Conservation (phyloP, 345 rosid species). For the Mercurialis annua region DNA sequence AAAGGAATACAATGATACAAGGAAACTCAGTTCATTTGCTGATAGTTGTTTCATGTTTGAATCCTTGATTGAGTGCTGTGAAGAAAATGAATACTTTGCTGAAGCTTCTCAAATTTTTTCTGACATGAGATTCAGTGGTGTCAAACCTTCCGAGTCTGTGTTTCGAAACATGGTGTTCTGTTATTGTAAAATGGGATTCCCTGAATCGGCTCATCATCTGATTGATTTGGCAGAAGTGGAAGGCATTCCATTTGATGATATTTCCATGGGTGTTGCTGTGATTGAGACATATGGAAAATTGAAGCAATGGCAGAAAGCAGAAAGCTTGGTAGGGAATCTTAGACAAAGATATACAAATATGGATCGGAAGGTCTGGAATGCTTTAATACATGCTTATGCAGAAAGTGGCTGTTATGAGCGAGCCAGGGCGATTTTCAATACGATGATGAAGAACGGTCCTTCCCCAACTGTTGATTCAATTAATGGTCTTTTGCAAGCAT, state of each 20-base stretch:
- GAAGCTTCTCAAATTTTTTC: constrained; percentile 87
- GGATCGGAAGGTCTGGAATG: constrained; percentile 84
- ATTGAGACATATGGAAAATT: constrained; percentile 69
- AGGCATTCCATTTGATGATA: constrained; percentile 48
- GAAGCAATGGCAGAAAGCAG: constrained; percentile 86
- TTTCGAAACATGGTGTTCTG: constrained; percentile 48
- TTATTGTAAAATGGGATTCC: constrained; percentile 75
- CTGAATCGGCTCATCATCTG: constrained; percentile 78
- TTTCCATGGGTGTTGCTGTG: constrained; percentile 48
- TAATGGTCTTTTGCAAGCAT: constrained; percentile 76
- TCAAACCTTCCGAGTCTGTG: constrained; percentile 53
- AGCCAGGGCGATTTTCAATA: constrained; percentile 89
- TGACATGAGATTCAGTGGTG: constrained; percentile 68
- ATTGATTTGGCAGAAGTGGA: constrained; percentile 50
- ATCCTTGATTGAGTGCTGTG: constrained; percentile 66
- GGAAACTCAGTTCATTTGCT: constrained; percentile 40
- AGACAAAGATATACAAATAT: constrained; percentile 48
- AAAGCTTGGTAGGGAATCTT: constrained; percentile 69
- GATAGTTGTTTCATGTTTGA: constrained; percentile 61
- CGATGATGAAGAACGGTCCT: constrained; percentile 93
- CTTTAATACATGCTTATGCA: constrained; percentile 80
- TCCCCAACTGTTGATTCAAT: constrained; percentile 86
- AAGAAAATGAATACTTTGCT: constrained; percentile 46
- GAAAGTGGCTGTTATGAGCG: constrained; percentile 86
- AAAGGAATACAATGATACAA: constrained; percentile 50